phyloP scores from a whole-genome alignment of 768 basidiomycete species.

The Sarcodon sp. region DNA sequence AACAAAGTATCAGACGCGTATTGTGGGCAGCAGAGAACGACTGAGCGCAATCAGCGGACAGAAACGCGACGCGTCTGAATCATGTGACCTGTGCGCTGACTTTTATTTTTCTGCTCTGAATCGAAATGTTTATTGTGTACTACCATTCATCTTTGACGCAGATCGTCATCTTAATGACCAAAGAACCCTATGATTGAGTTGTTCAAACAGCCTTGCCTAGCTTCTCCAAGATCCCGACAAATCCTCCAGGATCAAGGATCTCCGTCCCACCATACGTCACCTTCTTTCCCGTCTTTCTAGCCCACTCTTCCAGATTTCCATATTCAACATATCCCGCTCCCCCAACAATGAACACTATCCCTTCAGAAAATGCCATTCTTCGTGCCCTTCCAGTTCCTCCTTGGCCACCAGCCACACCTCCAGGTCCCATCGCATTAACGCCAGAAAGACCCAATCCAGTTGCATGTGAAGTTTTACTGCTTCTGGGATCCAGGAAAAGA shows the following conservation, averaged over 20 bases:
- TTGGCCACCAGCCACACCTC: conserved; percentile 14
- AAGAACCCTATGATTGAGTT: too few species aligned
- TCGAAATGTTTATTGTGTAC: too few species aligned
- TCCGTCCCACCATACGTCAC: conserved; percentile 96
- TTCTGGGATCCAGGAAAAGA: conserved; percentile 85
- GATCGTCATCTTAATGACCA: too few species aligned
- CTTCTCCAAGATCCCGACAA: conserved; percentile 58
- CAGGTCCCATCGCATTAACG: conserved; percentile 7
- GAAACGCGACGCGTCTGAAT: too few species aligned
- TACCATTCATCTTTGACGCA: too few species aligned
- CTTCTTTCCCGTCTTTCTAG: conserved; percentile 63
- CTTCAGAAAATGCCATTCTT: conserved; percentile 76
- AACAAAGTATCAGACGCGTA: too few species aligned
- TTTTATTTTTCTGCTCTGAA: too few species aligned
- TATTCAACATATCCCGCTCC: conserved; percentile 98
- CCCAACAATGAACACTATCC: conserved; percentile 89
- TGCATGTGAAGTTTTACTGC: conserved; percentile 38
- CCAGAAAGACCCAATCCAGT: conserved; percentile 34
- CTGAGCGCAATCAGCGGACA: too few species aligned
- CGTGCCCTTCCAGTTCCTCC: conserved; percentile 24
- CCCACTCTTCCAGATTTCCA: conserved; percentile 94
- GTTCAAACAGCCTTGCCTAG: conserved; percentile 31
- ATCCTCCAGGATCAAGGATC: conserved; percentile 81
- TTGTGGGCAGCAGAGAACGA: too few species aligned
- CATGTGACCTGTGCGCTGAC: too few species aligned